Percentiles rank a stretch among this genome's conserved stretches.
Conservation (phyloP, 2,329 filamentous ascomycete genomes). For the Pseudogymnoascus sp. region DNA sequence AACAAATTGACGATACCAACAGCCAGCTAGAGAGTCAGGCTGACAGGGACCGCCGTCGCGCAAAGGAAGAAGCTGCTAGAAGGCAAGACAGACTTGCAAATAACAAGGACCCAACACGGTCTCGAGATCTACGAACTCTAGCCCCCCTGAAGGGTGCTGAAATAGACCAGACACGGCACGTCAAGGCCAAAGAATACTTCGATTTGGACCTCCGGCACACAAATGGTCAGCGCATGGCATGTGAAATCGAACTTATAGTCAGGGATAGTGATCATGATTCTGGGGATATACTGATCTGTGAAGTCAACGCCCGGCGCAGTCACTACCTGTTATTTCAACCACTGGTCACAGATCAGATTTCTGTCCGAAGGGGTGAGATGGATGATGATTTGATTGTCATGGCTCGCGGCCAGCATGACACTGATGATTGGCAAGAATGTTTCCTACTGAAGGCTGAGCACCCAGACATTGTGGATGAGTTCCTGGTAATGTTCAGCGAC, state of each 20-base stretch:
- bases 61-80: conserved; percentile 64
- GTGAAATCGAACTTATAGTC: conserved; percentile 78
- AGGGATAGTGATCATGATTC: conserved; percentile 64
- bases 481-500: conserved; percentile 29
- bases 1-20: not conserved
- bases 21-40: conserved; percentile 44
- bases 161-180: conserved; percentile 71
- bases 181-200: conserved; percentile 85
- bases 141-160: conserved; percentile 60
- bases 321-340: conserved; percentile 88
- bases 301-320: conserved; percentile 67
- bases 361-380: conserved; percentile 67
- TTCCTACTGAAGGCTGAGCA: conserved; percentile 64
- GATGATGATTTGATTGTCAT: conserved; percentile 73
- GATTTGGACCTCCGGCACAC: conserved; percentile 79
- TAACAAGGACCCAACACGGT: conserved; percentile 71
- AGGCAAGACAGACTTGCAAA: conserved; percentile 81
- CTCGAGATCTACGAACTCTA: conserved; percentile 71
- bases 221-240: conserved; percentile 81
- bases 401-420: conserved; percentile 63
- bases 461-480: conserved; percentile 55
- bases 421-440: conserved; percentile 73
- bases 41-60: conserved; percentile 64
- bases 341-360: conserved; percentile 63
- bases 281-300: conserved; percentile 86